A percentile compares a stretch with the other conserved stretches of the same genome.
These are phyloP conservation scores for Pachysandra terminalis DNA, from an alignment of 164 flowering plant species.

Conservation along the genomic window DNA sequence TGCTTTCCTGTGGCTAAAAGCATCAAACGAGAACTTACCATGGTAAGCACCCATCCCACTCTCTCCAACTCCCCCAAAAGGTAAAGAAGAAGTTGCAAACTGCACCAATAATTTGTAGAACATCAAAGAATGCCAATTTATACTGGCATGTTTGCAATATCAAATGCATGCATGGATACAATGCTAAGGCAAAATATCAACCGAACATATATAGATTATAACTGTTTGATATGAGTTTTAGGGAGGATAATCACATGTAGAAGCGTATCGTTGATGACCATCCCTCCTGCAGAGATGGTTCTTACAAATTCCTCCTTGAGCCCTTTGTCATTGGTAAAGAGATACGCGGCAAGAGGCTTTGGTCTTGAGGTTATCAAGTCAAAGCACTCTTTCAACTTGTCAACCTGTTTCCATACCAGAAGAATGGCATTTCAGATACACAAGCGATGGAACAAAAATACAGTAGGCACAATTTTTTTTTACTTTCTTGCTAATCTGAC, in stretches of 20 bases:
- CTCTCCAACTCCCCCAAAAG: slow-evolving; percentile 95
- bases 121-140: background rate
- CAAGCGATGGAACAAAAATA: background rate
- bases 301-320: slow-evolving; percentile 64
- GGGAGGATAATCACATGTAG: slow-evolving; percentile 52
- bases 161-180: background rate
- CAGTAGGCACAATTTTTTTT: background rate
- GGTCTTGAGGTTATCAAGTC: slow-evolving; percentile 52
- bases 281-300: slow-evolving; percentile 69
- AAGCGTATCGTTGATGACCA: slow-evolving; percentile 69
- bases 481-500: background rate
- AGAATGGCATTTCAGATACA: background rate
- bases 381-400: slow-evolving; percentile 69
- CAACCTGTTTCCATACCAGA: slow-evolving; percentile 45
- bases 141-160: background rate
- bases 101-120: slow-evolving; percentile 31
- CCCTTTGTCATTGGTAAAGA: slow-evolving; percentile 71
- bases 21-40: slow-evolving; percentile 82
- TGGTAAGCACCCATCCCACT: slow-evolving; percentile 91
- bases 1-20: slow-evolving; percentile 85
- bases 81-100: slow-evolving; percentile 53
- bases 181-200: no score
- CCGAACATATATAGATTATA: no score
- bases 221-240: background rate
- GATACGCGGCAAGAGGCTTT: slow-evolving; percentile 94